Percentiles rank a stretch among this genome's conserved stretches.
Conservation (phyloP, 768 basidiomycete species). For the Naganishia friedmannii region DNA sequence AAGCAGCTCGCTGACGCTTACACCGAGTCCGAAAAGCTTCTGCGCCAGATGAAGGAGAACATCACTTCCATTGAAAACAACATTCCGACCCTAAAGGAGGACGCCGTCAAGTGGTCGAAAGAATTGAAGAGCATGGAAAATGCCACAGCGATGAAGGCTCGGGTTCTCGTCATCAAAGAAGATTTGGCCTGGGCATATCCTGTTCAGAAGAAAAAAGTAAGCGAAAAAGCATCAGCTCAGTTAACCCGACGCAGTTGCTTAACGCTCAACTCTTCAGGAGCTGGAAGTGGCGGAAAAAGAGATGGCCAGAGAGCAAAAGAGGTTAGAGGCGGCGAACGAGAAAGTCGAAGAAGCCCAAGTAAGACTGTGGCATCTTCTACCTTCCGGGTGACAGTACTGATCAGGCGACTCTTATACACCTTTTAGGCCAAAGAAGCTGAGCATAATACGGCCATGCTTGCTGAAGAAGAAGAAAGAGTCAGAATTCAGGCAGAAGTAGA, state of each 20-base stretch:
- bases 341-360: constrained; percentile 19
- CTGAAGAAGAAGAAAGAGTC: constrained; percentile 11
- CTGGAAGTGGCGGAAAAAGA: constrained; percentile 41
- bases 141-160: constrained; percentile 69
- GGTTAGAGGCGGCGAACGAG: constrained; percentile 16
- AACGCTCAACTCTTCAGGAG: background rate
- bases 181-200: constrained; percentile 89
- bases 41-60: constrained; percentile 55
- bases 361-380: background rate
- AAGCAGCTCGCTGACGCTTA: constrained; percentile 85
- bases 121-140: constrained; percentile 66
- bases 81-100: constrained; percentile 51
- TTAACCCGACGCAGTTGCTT: background rate
- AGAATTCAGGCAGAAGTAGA: constrained; percentile 8
- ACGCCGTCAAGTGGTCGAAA: constrained; percentile 23
- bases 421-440: background rate
- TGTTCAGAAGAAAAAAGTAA: constrained; percentile 64
- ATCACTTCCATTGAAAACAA: constrained; percentile 67
- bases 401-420: background rate
- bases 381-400: background rate
- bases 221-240: constrained; percentile 39
- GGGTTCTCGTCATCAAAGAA: constrained; percentile 65
- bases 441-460: background rate
- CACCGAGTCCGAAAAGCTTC: constrained; percentile 59
- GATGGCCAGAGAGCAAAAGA: constrained; percentile 58